A percentile compares a stretch with the other conserved stretches of the same genome.
These are phyloP conservation scores for Pyrenula massariospora DNA, from an alignment of 495 filamentous ascomycete species.

Conservation along the genomic window DNA sequence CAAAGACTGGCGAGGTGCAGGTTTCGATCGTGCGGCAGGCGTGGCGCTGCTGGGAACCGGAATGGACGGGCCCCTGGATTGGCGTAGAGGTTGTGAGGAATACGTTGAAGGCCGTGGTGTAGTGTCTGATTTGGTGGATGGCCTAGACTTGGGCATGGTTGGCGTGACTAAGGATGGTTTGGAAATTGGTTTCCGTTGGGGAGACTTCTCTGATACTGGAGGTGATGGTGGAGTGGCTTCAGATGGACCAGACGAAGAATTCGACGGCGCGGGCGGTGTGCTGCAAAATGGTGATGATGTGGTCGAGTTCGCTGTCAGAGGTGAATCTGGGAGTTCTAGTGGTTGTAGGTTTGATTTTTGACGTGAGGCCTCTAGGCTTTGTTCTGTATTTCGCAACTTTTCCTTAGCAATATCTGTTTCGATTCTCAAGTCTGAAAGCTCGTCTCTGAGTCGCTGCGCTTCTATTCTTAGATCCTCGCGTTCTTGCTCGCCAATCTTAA, in stretches of 20 bases:
- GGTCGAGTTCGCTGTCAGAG: slow-evolving; percentile 35
- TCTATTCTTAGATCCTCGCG: slow-evolving; percentile 80
- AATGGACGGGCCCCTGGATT: slow-evolving; percentile 44
- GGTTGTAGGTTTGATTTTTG: slow-evolving; percentile 37
- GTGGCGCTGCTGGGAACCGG: slow-evolving; percentile 17
- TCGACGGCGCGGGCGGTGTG: slow-evolving; percentile 53
- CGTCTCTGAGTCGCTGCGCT: slow-evolving; percentile 74
- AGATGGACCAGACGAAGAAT: slow-evolving; percentile 58
- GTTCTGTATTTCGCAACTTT: slow-evolving; percentile 65
- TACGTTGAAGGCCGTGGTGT: slow-evolving; percentile 32
- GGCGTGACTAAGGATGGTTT: slow-evolving; percentile 1
- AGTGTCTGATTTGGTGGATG: slow-evolving; percentile 30
- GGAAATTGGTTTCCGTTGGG: slow-evolving; percentile 20
- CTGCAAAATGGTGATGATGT: slow-evolving; percentile 62
- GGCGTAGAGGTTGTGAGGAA: slow-evolving; percentile 19
- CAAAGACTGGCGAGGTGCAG: slow-evolving; percentile 25
- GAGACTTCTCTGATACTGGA: slow-evolving; percentile 41
- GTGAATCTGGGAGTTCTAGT: slow-evolving; percentile 35
- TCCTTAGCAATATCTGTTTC: slow-evolving; percentile 90
- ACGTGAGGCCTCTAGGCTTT: slow-evolving; percentile 36
- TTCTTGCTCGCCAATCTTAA: slow-evolving; percentile 81
- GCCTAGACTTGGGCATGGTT: slow-evolving; percentile 21
- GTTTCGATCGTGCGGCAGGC: slow-evolving; percentile 24
- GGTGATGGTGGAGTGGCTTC: slow-evolving; percentile 61
- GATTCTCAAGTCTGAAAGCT: slow-evolving; percentile 83